Conservation (phyloP, 2,329 filamentous ascomycete genomes). For the Whalleya microplaca region DNA sequence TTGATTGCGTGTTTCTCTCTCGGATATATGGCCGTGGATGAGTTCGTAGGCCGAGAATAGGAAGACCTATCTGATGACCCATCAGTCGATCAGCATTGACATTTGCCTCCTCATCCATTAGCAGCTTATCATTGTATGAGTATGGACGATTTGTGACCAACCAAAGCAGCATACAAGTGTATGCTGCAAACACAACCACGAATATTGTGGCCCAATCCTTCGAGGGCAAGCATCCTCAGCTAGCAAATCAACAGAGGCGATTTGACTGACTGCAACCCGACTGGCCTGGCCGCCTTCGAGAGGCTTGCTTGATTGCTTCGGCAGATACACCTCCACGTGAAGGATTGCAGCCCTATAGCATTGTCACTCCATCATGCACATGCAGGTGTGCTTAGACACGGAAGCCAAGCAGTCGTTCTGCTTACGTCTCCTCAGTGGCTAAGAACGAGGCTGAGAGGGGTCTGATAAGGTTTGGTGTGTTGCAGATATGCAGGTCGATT, state of each 20-base stretch:
- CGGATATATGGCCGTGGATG: not conserved
- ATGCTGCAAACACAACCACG: not conserved
- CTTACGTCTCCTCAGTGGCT: not conserved
- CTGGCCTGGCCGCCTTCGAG: not conserved
- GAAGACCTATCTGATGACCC: not conserved
- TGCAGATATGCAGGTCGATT: conserved; percentile 26
- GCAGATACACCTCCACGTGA: not conserved
- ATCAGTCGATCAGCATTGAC: not conserved
- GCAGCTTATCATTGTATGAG: not conserved
- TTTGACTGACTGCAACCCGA: not conserved
- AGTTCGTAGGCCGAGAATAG: not conserved
- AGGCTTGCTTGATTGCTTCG: not conserved
- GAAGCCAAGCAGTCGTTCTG: not conserved
- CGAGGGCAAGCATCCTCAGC: not conserved
- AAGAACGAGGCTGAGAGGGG: not conserved
- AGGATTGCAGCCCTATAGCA: not conserved
- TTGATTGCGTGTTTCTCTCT: not conserved
- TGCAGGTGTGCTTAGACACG: not conserved
- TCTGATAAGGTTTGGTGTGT: conserved; percentile 22
- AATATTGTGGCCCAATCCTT: not conserved
- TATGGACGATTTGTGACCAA: not conserved
- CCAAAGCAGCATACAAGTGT: not conserved
- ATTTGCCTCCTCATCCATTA: not conserved
- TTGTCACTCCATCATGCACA: not conserved
- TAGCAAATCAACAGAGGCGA: not conserved